phyloP scores from a whole-genome alignment of 2,329 filamentous ascomycete genomes.

The Pezicula rhizophila region DNA sequence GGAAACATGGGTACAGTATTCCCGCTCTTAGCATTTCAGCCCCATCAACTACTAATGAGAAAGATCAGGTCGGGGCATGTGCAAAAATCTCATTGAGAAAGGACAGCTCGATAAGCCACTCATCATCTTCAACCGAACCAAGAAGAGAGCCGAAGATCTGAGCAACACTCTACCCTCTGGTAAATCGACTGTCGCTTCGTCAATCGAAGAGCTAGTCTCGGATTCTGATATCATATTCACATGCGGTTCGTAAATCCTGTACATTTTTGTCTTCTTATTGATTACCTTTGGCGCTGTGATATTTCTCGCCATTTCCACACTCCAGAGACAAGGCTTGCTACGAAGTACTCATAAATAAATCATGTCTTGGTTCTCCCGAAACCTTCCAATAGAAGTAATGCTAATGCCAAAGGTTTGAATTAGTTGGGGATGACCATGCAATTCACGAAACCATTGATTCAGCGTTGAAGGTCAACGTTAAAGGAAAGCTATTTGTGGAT shows the following conservation, averaged over 20 bases:
- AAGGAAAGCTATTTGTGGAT: constrained; percentile 76
- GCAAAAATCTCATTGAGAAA: constrained; percentile 76
- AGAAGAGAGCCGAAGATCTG: constrained; percentile 57
- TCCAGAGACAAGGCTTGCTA: too few relatives aligned
- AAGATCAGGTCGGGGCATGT: constrained; percentile 55
- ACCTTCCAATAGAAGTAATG: too few relatives aligned
- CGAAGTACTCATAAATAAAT: too few relatives aligned
- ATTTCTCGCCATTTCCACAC: too few relatives aligned
- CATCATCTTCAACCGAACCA: constrained; percentile 75
- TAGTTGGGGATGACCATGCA: constrained; percentile 68
- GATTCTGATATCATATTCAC: constrained; percentile 74
- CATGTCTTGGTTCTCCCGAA: too few relatives aligned
- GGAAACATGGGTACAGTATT: constrained; percentile 69
- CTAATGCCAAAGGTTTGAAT: too few relatives aligned
- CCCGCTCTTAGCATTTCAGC: background rate
- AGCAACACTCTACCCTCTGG: constrained; percentile 51
- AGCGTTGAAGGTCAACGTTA: constrained; percentile 50
- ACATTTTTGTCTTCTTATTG: too few relatives aligned
- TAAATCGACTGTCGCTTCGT: constrained; percentile 58
- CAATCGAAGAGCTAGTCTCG: constrained; percentile 59
- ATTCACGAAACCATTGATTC: constrained; percentile 56
- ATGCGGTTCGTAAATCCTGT: constrained; percentile 35
- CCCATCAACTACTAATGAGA: constrained; percentile 6
- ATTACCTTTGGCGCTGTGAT: too few relatives aligned
- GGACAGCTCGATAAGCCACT: constrained; percentile 65